These are phyloP conservation scores for Boletus rex-veris DNA, from an alignment of 768 basidiomycete genomes.

Conservation along the genomic window DNA sequence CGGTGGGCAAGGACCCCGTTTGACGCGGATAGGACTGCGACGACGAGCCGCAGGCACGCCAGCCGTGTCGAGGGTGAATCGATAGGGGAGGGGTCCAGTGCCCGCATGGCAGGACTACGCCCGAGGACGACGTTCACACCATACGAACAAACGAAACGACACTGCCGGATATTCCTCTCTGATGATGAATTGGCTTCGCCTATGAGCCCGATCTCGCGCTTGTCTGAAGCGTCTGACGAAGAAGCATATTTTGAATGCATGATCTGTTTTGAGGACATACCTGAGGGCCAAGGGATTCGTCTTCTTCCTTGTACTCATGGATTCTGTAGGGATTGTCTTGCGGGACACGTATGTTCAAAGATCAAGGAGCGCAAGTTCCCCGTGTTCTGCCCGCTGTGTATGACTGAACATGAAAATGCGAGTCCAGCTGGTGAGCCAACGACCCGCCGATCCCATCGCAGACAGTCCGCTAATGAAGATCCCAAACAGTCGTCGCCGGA, in stretches of 20 bases:
- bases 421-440: constrained; percentile 33
- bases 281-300: constrained; percentile 39
- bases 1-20: background rate
- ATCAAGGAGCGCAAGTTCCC: constrained; percentile 53
- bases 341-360: constrained; percentile 40
- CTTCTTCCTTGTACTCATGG: constrained; percentile 44
- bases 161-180: constrained; percentile 25
- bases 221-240: constrained; percentile 3
- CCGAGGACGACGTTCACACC: background rate
- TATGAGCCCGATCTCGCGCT: background rate
- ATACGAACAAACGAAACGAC: constrained; percentile 23
- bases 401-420: constrained; percentile 29
- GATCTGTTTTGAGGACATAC: constrained; percentile 51
- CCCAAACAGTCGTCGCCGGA: constrained; percentile 36
- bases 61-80: background rate
- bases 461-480: background rate
- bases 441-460: background rate
- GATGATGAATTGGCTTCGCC: constrained; percentile 8
- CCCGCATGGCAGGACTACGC: background rate
- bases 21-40: background rate
- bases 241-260: constrained; percentile 43
- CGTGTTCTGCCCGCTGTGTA: constrained; percentile 58
- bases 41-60: background rate
- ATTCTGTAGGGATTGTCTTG: constrained; percentile 54
- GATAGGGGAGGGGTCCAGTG: constrained; percentile 5